A percentile compares a stretch with the other conserved stretches of the same genome.
These are phyloP conservation scores for Monotropa hypopitys DNA, from an alignment of 179 eudicot species.

Conservation along the genomic window DNA sequence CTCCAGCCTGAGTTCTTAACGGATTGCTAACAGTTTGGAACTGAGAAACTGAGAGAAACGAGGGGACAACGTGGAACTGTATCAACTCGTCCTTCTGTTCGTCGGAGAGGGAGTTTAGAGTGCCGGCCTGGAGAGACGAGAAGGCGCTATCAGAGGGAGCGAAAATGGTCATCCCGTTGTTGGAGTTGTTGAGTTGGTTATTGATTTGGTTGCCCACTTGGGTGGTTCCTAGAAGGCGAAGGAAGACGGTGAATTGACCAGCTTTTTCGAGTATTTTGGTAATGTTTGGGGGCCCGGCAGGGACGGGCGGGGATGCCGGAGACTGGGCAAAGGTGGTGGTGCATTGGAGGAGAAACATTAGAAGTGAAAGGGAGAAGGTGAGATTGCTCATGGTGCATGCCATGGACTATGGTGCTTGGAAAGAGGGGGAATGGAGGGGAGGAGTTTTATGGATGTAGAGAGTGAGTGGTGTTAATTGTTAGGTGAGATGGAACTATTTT, in stretches of 20 bases:
- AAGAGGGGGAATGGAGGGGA: background rate
- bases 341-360: background rate
- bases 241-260: conserved; percentile 57
- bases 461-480: background rate
- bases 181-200: conserved; percentile 67
- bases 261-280: conserved; percentile 63
- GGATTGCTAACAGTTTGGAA: conserved; percentile 90
- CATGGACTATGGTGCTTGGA: background rate
- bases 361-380: conserved; percentile 5
- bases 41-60: conserved; percentile 33
- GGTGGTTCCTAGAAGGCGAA: conserved; percentile 49
- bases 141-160: conserved; percentile 86
- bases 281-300: conserved; percentile 64
- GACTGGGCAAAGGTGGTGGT: conserved; percentile 13
- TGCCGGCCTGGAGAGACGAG: conserved; percentile 50
- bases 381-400: background rate
- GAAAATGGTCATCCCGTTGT: conserved; percentile 59
- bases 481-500: background rate
- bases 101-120: conserved; percentile 59
- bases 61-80: conserved; percentile 66
- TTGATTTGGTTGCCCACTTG: conserved; percentile 53
- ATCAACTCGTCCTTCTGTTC: conserved; percentile 55
- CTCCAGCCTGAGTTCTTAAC: conserved; percentile 75
- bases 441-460: background rate
- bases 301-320: conserved; percentile 48